Evolutionary conservation across 768 basidiomycete genomes (phyloP).

Genomic region (Mycena crocata): DNA sequence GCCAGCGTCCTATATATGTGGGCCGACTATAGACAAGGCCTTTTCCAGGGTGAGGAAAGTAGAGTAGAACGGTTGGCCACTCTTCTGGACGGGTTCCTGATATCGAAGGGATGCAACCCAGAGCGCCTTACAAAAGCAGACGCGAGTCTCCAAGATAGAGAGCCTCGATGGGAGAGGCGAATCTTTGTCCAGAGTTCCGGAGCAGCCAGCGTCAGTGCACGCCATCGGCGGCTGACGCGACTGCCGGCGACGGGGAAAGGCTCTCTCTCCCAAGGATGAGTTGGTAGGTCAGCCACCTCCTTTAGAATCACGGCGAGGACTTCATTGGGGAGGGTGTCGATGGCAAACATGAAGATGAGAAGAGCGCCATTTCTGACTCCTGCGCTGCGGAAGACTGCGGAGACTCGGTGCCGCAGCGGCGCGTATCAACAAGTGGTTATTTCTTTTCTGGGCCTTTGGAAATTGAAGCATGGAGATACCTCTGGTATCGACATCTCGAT

Average conservation of each 20-base stretch:
- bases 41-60: background rate
- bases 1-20: conserved; percentile 10
- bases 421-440: too few species aligned
- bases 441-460: too few species aligned
- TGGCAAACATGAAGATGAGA: background rate
- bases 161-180: background rate
- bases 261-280: background rate
- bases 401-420: too few species aligned
- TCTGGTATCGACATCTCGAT: too few species aligned
- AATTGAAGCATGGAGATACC: too few species aligned
- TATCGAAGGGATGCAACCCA: background rate
- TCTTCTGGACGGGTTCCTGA: background rate
- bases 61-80: background rate
- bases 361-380: background rate
- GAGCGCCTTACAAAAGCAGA: background rate
- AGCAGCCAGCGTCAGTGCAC: conserved; percentile 41
- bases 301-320: conserved; percentile 1
- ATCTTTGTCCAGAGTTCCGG: conserved; percentile 41
- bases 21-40: background rate
- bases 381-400: too few species aligned
- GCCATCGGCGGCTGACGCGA: conserved; percentile 48
- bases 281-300: background rate
- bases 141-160: background rate
- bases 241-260: conserved; percentile 40
- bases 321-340: conserved; percentile 3